Evolutionary conservation across 2,329 filamentous ascomycete species (phyloP).

Genomic region (Botrytis fragariae): DNA sequence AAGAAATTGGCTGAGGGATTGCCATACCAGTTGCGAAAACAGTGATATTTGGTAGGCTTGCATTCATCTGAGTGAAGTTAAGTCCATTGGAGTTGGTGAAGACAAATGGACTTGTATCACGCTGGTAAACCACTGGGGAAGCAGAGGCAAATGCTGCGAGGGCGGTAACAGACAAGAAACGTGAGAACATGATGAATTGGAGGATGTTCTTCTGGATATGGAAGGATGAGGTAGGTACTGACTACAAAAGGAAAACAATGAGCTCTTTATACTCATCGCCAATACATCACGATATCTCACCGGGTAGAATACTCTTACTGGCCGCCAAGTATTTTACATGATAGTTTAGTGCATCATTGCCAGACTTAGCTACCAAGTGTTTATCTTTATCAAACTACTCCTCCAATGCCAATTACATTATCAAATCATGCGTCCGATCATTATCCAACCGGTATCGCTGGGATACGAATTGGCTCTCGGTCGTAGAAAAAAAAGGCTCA

Average conservation of each 20-base stretch:
- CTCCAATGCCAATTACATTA: not conserved
- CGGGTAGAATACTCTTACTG: not conserved
- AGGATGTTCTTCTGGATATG: not conserved
- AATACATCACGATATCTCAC: not conserved
- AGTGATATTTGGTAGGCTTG: conserved; percentile 29
- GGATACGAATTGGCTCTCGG: not conserved
- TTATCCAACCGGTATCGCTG: not conserved
- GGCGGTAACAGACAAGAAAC: conserved; percentile 18
- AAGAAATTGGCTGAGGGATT: not conserved
- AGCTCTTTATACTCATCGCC: conserved; percentile 10
- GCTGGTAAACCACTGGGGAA: conserved; percentile 26
- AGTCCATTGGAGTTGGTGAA: conserved; percentile 33
- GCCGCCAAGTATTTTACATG: conserved; percentile 5
- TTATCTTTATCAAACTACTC: not conserved
- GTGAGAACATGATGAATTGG: conserved; percentile 6
- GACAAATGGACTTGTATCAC: conserved; percentile 27
- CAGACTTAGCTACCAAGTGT: not conserved
- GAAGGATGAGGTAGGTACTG: not conserved
- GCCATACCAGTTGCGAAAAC: conserved; percentile 32
- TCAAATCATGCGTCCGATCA: not conserved
- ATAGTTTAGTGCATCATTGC: conserved; percentile 2
- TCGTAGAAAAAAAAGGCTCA: not conserved
- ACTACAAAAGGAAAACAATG: not conserved
- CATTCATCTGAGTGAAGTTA: conserved; percentile 34
- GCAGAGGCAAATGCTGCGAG: conserved; percentile 22